Base-by-base conservation (phyloP, 768 basidiomycete genomes). In the Mycena amicta region DNA sequence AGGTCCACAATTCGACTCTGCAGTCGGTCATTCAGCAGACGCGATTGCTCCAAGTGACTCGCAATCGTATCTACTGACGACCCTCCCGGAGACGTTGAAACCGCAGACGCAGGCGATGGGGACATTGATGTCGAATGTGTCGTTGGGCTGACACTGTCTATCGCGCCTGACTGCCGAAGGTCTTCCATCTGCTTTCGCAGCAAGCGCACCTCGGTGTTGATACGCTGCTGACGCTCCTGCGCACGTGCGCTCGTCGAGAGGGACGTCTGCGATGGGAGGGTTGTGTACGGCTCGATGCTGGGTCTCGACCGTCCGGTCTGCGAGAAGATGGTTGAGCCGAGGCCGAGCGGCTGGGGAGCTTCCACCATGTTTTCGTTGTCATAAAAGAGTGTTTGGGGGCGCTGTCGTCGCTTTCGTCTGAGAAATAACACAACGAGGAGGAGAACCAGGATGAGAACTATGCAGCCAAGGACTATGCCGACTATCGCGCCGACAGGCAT, bases 1-100 rank as follows among this genome's bases (percentile, higher is more conserved):
- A 62, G 33, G 5, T 40, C 23, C n/a, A n/a, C 37, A 28, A 62
- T 62, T 40, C 58, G 57, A 25, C 49, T 37, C 28, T 31, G 31
- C 56, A 62, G 43, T 8, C 45, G 22, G 28, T 46, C 43, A 23
- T 45, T 45, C 22, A 45, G 22, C 22, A 8, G 43, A n/a, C 43
- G 43, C 22, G 43, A 45, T 23, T 23, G 43, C 22, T 45, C 43
- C 8, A 45, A n/a, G 22, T 45, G 15, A 23, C 43, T 45, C 15
- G 43, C 43, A 8, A 37, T 37, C 11, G 33, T 37, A 18, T 37
- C 33, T 37, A 18, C 33, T 8, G 33, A 37, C 8, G 33, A 37
- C 11, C 33, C 33, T 37, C 33, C 33, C 8, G 33, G 33, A 8
- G 33, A 37, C 8, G 33, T 37, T 37, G 33, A 18, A 37, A 18